A percentile compares a stretch with the other conserved stretches of the same genome.
These are phyloP conservation scores for Primulina tabacum DNA, from an alignment of 257 asterid genomes.

Conservation along the genomic window DNA sequence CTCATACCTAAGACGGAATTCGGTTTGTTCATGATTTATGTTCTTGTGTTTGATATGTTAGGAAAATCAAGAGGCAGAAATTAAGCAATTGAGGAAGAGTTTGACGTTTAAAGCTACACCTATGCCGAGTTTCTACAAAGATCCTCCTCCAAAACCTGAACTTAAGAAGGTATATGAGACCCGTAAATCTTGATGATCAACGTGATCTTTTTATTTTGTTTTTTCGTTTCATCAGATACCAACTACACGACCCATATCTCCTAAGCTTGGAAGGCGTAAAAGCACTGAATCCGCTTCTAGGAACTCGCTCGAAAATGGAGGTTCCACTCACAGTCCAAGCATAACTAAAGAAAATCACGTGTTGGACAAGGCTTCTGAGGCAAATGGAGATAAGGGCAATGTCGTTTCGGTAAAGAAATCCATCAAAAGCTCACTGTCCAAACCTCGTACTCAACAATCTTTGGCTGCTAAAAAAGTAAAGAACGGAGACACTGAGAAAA, in stretches of 20 bases:
- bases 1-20: neutral
- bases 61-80: constrained; percentile 82
- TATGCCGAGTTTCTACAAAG: constrained; percentile 87
- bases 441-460: constrained; percentile 34
- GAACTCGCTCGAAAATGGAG: constrained; percentile 40
- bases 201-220: constrained; percentile 5
- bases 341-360: constrained; percentile 28
- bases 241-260: constrained; percentile 72
- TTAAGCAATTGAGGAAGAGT: constrained; percentile 72
- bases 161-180: constrained; percentile 60
- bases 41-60: constrained; percentile 25
- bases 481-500: constrained; percentile 25
- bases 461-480: constrained; percentile 34
- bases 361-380: constrained; percentile 34
- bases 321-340: constrained; percentile 41
- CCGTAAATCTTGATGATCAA: neutral
- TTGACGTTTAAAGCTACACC: constrained; percentile 86
- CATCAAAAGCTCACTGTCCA: constrained; percentile 38
- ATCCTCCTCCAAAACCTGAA: constrained; percentile 74
- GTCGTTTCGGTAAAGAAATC: constrained; percentile 30
- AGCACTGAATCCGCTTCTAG: constrained; percentile 24
- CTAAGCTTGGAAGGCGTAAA: constrained; percentile 78
- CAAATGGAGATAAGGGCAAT: constrained; percentile 28
- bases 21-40: constrained; percentile 3
- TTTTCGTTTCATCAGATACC: constrained; percentile 49